Base-by-base conservation (phyloP, 305 asterid species). In the Caryopteris hybrid region DNA sequence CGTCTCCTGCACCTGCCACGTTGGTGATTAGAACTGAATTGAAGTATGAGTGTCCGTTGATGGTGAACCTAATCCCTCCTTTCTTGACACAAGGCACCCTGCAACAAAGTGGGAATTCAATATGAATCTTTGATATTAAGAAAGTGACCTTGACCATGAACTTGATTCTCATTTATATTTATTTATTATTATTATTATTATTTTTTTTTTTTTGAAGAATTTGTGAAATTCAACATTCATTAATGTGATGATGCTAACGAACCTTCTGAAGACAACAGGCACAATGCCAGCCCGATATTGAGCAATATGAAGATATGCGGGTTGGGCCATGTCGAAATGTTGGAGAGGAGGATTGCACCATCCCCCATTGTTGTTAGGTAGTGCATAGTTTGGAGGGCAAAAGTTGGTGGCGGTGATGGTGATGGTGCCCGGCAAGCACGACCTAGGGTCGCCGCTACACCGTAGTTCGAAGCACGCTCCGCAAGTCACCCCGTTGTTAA, bases 1-100 rank as follows among this genome's bases (percentile, higher is more conserved):
- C 73, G 2, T 73, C 77, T n/a, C 92, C 89, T 18, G 85, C 84
- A 17, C 95, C 91, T 1, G 84, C 95, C 3, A 85, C 91, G 39
- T 85, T 87, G 61, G 75, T 77, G 17, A 87, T 64, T 20, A 79
- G 36, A 45, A 85, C 82, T 71, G 83, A 38, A 78, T 85, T 87
- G 76, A 87, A 87, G 91, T 83, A 85, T 5, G 77, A 7, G 58
- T 73, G 77, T 1, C 77, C 77, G 23, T 66, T 57, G 58, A 72
- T 56, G 21, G 67, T 72, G 55, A 72, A 72, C 27, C 77, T 34
- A 3, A 72, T 57, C 10, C 77, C 72, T 0, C 77, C 77, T 39
- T 48, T 72, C 68, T 50, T 72, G 12, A 48, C 55, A 57, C 77
- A 72, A 0, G 63, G 21, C 68, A 72, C 77, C 47, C 77, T 72